phyloP scores from a whole-genome alignment of 1,139 yeast genomes.

The Nakaseomyces nivariensis region DNA sequence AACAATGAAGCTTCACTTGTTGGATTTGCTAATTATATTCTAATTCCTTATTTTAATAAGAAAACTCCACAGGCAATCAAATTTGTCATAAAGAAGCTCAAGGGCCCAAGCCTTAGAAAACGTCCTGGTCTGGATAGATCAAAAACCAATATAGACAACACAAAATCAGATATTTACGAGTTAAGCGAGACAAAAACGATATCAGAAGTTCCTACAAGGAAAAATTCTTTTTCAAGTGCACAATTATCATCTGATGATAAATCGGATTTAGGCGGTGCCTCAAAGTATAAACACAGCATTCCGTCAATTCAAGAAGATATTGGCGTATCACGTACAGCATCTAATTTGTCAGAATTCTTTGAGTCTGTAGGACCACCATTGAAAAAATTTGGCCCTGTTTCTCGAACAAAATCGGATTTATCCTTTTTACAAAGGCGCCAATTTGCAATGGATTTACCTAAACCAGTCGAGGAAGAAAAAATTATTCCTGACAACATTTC shows the following conservation, averaged over 20 bases:
- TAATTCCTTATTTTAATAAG: conserved; percentile 46
- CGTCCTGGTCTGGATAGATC: conserved; percentile 2
- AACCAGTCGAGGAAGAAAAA: conserved; percentile 5
- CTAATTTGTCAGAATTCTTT: conserved; percentile 21
- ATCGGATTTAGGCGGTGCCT: not conserved
- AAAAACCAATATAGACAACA: not conserved
- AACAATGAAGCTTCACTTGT: conserved; percentile 31
- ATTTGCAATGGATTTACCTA: conserved; percentile 21
- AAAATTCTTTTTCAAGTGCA: not conserved
- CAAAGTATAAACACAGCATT: not conserved
- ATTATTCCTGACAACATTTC: not conserved
- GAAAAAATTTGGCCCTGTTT: conserved; percentile 14
- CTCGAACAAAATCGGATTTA: conserved; percentile 26
- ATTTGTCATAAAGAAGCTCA: conserved; percentile 40
- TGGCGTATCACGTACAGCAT: conserved; percentile 12
- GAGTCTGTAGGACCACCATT: conserved; percentile 13
- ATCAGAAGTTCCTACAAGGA: conserved; percentile 2
- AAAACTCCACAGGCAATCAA: conserved; percentile 40
- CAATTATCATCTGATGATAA: not conserved
- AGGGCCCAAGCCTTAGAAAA: conserved; percentile 37
- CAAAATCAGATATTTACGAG: not conserved
- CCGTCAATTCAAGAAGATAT: not conserved
- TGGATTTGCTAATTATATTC: conserved; percentile 45
- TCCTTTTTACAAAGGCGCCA: conserved; percentile 25
- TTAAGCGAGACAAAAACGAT: not conserved